Conservation (phyloP, 2,329 filamentous ascomycete species). For the Arthroderma sp. region DNA sequence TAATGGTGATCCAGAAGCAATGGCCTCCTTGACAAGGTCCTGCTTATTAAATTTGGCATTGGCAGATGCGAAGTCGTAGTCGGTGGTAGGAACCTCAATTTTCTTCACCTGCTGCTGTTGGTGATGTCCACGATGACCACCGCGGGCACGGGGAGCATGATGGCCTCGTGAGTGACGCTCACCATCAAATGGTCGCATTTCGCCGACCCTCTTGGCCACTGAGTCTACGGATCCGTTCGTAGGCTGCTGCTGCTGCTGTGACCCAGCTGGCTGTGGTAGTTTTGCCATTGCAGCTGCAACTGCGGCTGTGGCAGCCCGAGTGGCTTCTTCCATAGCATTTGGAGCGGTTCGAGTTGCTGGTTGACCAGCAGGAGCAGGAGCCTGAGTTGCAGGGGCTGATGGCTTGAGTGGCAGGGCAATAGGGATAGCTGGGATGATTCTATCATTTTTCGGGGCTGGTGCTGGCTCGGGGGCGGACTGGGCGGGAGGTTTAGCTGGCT, state of each 20-base stretch:
- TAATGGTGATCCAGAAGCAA: slow-evolving; percentile 62
- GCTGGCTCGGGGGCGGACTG: slow-evolving; percentile 16
- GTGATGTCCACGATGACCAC: slow-evolving; percentile 33
- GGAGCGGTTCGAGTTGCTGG: slow-evolving; percentile 19
- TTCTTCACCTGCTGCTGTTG: slow-evolving; percentile 44
- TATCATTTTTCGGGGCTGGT: slow-evolving; percentile 29
- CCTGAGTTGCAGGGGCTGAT: slow-evolving; percentile 20
- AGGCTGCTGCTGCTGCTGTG: slow-evolving; percentile 22
- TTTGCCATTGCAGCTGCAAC: slow-evolving; percentile 43
- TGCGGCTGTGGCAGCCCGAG: slow-evolving; percentile 38
- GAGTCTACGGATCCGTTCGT: slow-evolving; percentile 29
- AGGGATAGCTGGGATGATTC: slow-evolving; percentile 37
- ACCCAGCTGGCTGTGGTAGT: slow-evolving; percentile 29
- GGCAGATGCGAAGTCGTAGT: slow-evolving; percentile 80
- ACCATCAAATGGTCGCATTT: slow-evolving; percentile 34
- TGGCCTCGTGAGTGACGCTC: slow-evolving; percentile 30
- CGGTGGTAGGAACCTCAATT: slow-evolving; percentile 77
- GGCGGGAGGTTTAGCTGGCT: slow-evolving; percentile 15
- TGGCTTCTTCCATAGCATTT: slow-evolving; percentile 34
- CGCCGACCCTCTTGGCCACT: slow-evolving; percentile 35
- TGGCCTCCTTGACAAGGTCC: slow-evolving; percentile 77
- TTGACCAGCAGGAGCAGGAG: slow-evolving; percentile 18
- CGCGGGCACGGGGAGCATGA: slow-evolving; percentile 36
- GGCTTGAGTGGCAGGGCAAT: slow-evolving; percentile 29
- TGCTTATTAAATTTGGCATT: slow-evolving; percentile 87